These are phyloP conservation scores for Lantana camara DNA, from an alignment of 257 asterid genomes.

Conservation along the genomic window DNA sequence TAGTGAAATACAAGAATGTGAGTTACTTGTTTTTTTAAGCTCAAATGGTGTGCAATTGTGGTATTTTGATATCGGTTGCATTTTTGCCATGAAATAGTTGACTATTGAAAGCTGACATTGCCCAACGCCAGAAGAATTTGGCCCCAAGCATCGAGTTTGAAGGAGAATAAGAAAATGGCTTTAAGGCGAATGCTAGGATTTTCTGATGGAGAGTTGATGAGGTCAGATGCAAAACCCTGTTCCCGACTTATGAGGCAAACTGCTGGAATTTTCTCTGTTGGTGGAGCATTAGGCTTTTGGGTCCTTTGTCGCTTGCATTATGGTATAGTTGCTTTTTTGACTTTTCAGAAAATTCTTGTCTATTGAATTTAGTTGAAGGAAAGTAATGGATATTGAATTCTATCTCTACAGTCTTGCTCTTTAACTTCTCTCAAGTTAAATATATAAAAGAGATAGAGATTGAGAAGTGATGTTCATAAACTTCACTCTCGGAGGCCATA, in stretches of 20 bases:
- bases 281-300: constrained; percentile 92
- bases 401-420: too few species aligned
- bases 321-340: too few species aligned
- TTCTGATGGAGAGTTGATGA: constrained; percentile 86
- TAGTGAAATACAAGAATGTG: too few species aligned
- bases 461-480: too few species aligned
- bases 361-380: too few species aligned
- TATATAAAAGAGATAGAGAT: too few species aligned
- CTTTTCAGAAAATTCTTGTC: too few species aligned
- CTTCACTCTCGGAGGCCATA: too few species aligned
- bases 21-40: too few species aligned
- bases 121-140: not conserved
- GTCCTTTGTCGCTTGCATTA: constrained; percentile 78
- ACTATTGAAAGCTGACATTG: not conserved
- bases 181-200: constrained; percentile 79
- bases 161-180: constrained; percentile 53
- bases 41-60: not conserved
- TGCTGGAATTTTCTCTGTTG: constrained; percentile 78
- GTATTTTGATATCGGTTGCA: not conserved
- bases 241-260: constrained; percentile 82
- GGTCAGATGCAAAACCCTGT: constrained; percentile 89
- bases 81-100: not conserved
- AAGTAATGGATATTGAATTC: too few species aligned
- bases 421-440: too few species aligned
- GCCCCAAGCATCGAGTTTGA: not conserved